phyloP scores from a whole-genome alignment of 2,329 filamentous ascomycete genomes.

The Sclerotinia subarctica region DNA sequence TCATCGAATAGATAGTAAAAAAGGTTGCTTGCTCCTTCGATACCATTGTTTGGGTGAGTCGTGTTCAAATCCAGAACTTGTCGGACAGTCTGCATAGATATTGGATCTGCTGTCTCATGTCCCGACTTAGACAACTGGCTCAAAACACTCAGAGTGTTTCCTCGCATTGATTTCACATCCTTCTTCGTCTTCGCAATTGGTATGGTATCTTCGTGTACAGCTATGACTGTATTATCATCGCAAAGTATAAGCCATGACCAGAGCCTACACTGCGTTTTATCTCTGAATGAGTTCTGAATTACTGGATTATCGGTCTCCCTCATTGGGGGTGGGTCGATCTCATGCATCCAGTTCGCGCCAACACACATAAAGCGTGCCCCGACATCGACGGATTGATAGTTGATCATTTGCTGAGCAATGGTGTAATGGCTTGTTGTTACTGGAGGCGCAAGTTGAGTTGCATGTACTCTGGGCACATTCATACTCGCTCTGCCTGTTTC shows the following conservation, averaged over 20 bases:
- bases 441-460: not conserved
- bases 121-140: slow-evolving; percentile 56
- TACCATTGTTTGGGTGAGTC: slow-evolving; percentile 35
- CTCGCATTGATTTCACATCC: slow-evolving; percentile 42
- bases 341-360: slow-evolving; percentile 65
- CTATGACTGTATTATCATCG: slow-evolving; percentile 66
- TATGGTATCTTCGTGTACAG: slow-evolving; percentile 59
- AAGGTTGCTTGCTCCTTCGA: slow-evolving; percentile 56
- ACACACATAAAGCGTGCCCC: slow-evolving; percentile 64
- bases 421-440: slow-evolving; percentile 40
- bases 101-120: slow-evolving; percentile 34
- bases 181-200: slow-evolving; percentile 33
- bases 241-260: slow-evolving; percentile 73
- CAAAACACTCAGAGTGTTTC: slow-evolving; percentile 60
- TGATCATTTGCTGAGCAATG: slow-evolving; percentile 69
- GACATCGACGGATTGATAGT: slow-evolving; percentile 71
- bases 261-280: slow-evolving; percentile 45
- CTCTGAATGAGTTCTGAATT: slow-evolving; percentile 39
- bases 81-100: slow-evolving; percentile 37
- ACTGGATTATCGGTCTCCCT: slow-evolving; percentile 21
- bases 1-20: slow-evolving; percentile 69
- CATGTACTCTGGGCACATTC: slow-evolving; percentile 13
- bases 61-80: slow-evolving; percentile 34
- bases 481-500: slow-evolving; percentile 28
- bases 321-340: slow-evolving; percentile 36